These are phyloP conservation scores for Stramenopiles sp. DNA, from an alignment of 352 stramenopile genomes.

Conservation along the genomic window DNA sequence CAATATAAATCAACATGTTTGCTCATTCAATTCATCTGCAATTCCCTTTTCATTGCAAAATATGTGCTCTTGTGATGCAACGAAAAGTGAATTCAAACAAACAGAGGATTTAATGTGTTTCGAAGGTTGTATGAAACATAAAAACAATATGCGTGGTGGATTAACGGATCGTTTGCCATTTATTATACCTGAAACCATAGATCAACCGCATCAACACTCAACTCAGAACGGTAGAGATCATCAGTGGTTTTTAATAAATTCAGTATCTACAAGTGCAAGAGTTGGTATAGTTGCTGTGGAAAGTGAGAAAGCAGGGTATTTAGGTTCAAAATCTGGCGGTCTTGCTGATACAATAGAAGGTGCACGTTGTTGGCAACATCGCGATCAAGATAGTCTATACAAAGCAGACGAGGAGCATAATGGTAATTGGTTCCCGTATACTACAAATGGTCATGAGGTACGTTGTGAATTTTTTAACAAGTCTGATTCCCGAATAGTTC, in stretches of 20 bases:
- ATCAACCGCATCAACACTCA: background rate
- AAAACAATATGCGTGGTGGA: background rate
- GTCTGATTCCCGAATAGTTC: background rate
- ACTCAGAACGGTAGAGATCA: background rate
- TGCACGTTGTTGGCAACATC: background rate
- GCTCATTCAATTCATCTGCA: background rate
- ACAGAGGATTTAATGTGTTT: background rate
- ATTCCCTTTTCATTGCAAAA: background rate
- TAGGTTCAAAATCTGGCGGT: background rate
- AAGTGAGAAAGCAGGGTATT: background rate
- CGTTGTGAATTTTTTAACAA: background rate
- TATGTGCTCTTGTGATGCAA: background rate
- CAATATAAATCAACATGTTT: background rate
- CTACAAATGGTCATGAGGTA: background rate
- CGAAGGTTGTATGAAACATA: background rate
- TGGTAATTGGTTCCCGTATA: background rate
- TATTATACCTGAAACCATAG: background rate
- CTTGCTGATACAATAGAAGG: background rate
- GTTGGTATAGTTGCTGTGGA: background rate
- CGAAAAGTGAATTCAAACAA: background rate
- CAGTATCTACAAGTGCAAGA: background rate
- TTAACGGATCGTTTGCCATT: background rate
- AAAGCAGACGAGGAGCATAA: background rate
- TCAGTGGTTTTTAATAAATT: background rate
- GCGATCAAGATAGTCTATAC: background rate